Evolutionary conservation across 192 early-diverging fungal species (phyloP).

Genomic region (Podila horticola): DNA sequence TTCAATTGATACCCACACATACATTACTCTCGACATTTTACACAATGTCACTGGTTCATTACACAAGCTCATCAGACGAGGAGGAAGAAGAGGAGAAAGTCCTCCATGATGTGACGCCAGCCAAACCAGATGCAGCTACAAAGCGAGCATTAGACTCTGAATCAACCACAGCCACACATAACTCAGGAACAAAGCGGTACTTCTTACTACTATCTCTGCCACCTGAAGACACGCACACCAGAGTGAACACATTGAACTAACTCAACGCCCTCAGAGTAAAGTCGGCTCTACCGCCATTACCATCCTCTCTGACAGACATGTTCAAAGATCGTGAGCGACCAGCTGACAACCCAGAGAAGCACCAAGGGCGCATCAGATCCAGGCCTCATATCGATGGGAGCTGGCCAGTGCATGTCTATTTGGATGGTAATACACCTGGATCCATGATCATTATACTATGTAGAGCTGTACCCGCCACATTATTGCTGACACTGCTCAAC

Average conservation of each 20-base stretch:
- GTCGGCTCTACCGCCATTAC: conserved; percentile 23
- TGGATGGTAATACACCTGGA: conserved; percentile 16
- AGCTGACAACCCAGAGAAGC: conserved; percentile 18
- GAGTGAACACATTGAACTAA: neutral
- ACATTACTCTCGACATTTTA: neutral
- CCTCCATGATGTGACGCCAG: neutral
- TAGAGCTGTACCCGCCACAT: too few relatives aligned
- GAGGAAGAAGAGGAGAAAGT: conserved; percentile 9
- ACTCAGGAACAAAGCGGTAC: too few relatives aligned
- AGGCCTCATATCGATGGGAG: conserved; percentile 37
- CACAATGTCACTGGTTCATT: conserved; percentile 38
- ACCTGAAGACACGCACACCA: too few relatives aligned
- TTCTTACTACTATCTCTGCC: neutral
- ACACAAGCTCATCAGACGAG: conserved; percentile 40
- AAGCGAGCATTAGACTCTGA: neutral
- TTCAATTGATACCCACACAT: neutral
- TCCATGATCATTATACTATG: neutral
- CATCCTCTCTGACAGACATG: conserved; percentile 22
- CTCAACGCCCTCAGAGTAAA: neutral
- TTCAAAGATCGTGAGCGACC: conserved; percentile 38
- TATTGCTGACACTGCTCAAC: neutral
- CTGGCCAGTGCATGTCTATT: conserved; percentile 49
- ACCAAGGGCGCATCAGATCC: conserved; percentile 21
- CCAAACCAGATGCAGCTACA: neutral
- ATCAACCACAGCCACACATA: neutral